These are phyloP conservation scores for Besnoitia besnoiti DNA, from an alignment of 169 alveolate species.

Conservation along the genomic window DNA sequence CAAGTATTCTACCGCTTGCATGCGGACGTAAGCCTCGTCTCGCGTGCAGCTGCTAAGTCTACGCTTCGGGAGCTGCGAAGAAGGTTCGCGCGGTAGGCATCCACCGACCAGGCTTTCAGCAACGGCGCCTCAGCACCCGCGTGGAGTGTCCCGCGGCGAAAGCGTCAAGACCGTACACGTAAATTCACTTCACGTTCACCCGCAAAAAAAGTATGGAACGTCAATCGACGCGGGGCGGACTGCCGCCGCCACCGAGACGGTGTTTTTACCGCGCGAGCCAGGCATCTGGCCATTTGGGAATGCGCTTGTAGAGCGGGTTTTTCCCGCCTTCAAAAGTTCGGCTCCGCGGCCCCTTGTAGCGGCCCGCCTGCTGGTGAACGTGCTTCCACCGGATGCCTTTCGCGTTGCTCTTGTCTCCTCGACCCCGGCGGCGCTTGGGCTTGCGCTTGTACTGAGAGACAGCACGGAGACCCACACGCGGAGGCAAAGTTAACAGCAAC, in stretches of 20 bases:
- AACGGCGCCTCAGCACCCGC: no score
- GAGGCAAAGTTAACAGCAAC: not conserved
- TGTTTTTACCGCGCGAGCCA: conserved; percentile 70
- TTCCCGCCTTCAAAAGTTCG: conserved; percentile 85
- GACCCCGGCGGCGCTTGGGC: conserved; percentile 75
- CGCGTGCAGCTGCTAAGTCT: not conserved
- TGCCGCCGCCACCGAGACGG: not conserved
- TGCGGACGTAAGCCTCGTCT: no score
- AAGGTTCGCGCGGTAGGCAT: no score
- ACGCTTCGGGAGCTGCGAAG: no score
- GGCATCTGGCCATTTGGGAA: conserved; percentile 86
- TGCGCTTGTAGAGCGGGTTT: conserved; percentile 81
- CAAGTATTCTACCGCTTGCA: no score
- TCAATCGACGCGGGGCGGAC: not conserved
- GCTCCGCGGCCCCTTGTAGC: conserved; percentile 72
- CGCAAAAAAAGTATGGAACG: no score
- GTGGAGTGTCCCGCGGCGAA: no score
- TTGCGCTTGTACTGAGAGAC: conserved; percentile 13
- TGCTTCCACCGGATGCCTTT: conserved; percentile 80
- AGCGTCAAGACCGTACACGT: no score
- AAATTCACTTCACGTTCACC: no score
- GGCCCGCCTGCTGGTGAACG: conserved; percentile 76
- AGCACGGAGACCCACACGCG: not conserved
- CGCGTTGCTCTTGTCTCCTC: conserved; percentile 84
- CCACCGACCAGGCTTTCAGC: no score